These are phyloP conservation scores for Diaporthe longicolla DNA, from an alignment of 2,329 filamentous ascomycete species.

Conservation along the genomic window DNA sequence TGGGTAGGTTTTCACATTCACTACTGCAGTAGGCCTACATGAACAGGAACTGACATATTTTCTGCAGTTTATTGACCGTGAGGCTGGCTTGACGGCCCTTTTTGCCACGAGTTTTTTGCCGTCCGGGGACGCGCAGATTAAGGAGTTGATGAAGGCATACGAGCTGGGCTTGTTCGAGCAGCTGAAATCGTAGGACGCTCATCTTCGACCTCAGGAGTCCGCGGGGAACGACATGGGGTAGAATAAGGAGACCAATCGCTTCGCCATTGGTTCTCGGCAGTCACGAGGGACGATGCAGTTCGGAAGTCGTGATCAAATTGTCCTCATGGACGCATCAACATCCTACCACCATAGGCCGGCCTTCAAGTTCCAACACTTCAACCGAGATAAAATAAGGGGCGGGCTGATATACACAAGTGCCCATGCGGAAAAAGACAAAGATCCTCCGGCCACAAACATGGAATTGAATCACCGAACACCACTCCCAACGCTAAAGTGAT, in stretches of 20 bases:
- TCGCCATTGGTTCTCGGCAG: background rate
- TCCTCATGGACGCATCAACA: constrained; percentile 17
- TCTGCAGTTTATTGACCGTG: constrained; percentile 51
- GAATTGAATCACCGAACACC: constrained; percentile 34
- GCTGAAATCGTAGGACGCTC: background rate
- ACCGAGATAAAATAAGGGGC: background rate
- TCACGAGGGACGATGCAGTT: background rate
- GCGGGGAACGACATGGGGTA: background rate
- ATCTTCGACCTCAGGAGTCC: background rate
- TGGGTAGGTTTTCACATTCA: constrained; percentile 54
- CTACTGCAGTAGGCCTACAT: background rate
- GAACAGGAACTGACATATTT: background rate
- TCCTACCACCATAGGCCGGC: background rate
- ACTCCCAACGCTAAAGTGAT: constrained; percentile 34
- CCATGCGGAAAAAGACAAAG: background rate
- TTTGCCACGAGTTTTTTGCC: constrained; percentile 57
- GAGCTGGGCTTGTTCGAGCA: constrained; percentile 17
- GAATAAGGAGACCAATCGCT: background rate
- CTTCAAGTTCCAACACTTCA: background rate
- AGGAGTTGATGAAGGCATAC: constrained; percentile 16
- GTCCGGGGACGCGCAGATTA: constrained; percentile 1
- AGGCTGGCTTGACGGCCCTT: constrained; percentile 56
- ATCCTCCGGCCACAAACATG: background rate
- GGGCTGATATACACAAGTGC: constrained; percentile 38
- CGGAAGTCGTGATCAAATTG: constrained; percentile 21